phyloP scores from a whole-genome alignment of 2,329 filamentous ascomycete genomes.

The Botrytis cinerea region DNA sequence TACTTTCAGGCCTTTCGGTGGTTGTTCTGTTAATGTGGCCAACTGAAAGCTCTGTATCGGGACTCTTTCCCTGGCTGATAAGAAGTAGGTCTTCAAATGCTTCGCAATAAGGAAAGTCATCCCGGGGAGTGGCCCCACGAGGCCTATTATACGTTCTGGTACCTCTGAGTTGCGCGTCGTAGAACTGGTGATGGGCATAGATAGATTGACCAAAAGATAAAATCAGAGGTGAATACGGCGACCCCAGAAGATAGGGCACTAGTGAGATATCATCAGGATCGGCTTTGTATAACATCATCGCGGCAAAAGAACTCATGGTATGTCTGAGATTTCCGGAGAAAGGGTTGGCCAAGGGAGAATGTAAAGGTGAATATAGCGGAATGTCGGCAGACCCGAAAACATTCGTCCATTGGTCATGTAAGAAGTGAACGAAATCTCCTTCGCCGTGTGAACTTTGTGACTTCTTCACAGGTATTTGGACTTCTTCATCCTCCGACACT shows the following conservation, averaged over 20 bases:
- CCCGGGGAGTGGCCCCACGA: background rate
- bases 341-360: slow-evolving; percentile 66
- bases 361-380: slow-evolving; percentile 36
- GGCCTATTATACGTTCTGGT: too few species aligned
- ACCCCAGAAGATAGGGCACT: slow-evolving; percentile 41
- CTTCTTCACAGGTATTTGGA: slow-evolving; percentile 29
- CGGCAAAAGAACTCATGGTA: slow-evolving; percentile 4
- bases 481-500: slow-evolving; percentile 18
- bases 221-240: slow-evolving; percentile 40
- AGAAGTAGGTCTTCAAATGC: slow-evolving; percentile 41
- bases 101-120: slow-evolving; percentile 35
- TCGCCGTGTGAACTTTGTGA: background rate
- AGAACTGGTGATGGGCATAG: background rate
- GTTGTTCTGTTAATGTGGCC: background rate
- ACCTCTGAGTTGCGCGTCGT: background rate
- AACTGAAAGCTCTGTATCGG: background rate
- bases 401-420: background rate
- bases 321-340: slow-evolving; percentile 42
- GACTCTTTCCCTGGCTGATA: slow-evolving; percentile 26
- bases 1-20: background rate
- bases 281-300: slow-evolving; percentile 7
- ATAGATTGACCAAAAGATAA: slow-evolving; percentile 27
- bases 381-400: slow-evolving; percentile 28
- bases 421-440: background rate
- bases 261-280: slow-evolving; percentile 33